Percentiles rank a stretch among this genome's conserved stretches.
Conservation (phyloP, 2,329 filamentous ascomycete species). For the Clarireedia paspali region DNA sequence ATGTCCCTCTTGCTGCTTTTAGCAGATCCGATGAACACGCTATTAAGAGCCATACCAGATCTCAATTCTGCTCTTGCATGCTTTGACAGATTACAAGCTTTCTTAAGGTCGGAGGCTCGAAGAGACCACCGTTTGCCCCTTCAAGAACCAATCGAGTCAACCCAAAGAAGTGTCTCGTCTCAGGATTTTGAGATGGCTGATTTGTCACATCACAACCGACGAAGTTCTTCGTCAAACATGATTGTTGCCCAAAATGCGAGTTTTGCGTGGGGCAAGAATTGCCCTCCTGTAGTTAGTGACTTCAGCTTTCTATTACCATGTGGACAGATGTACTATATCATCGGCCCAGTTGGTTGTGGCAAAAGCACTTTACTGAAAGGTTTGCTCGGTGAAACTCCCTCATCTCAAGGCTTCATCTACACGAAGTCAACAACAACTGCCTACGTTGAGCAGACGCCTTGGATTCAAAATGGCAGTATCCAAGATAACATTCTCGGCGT, state of each 20-base stretch:
- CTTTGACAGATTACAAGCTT: constrained; percentile 35
- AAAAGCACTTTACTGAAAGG: constrained; percentile 27
- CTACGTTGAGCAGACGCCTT: constrained; percentile 39
- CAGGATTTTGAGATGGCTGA: constrained; percentile 11
- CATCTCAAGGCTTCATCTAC: constrained; percentile 21
- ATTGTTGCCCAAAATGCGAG: constrained; percentile 20
- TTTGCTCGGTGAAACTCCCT: constrained; percentile 25
- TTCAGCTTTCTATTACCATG: constrained; percentile 15
- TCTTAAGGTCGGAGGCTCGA: constrained; percentile 21
- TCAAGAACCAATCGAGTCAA: neutral
- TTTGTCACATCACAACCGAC: neutral
- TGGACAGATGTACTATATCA: constrained; percentile 21
- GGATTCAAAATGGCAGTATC: constrained; percentile 37
- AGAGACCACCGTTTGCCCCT: constrained; percentile 20
- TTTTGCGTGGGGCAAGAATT: constrained; percentile 17
- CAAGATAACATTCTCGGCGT: constrained; percentile 34
- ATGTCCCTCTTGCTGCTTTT: constrained; percentile 36
- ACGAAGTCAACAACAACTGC: constrained; percentile 22
- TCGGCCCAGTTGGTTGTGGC: constrained; percentile 29
- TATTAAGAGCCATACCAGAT: constrained; percentile 34
- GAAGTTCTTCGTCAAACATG: constrained; percentile 6
- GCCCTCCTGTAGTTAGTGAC: constrained; percentile 13
- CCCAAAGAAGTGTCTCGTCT: neutral
- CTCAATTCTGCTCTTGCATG: constrained; percentile 34
- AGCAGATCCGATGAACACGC: constrained; percentile 31